Conservation (phyloP, 192 early-diverging fungal species). For the Gamsiella multidivaricata region DNA sequence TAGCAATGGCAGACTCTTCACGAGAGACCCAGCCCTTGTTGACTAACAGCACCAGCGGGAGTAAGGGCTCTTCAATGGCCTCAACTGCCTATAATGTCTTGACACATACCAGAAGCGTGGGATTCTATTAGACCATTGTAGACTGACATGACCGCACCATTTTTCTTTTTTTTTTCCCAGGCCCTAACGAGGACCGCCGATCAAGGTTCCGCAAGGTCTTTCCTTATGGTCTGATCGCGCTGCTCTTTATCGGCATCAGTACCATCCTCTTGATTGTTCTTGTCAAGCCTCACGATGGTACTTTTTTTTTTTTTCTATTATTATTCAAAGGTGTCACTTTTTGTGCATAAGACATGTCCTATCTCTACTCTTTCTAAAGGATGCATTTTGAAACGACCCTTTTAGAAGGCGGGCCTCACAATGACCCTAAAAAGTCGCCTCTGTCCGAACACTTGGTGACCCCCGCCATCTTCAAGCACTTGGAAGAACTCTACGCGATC, state of each 20-base stretch:
- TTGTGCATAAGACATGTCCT: too few relatives aligned
- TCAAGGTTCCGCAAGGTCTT: constrained; percentile 21
- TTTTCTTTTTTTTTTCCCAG: constrained; percentile 8
- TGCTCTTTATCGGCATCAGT: constrained; percentile 43
- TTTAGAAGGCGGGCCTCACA: not conserved
- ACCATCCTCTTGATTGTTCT: constrained; percentile 29
- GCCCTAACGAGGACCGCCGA: not conserved
- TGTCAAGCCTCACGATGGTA: constrained; percentile 38
- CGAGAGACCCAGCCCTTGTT: constrained; percentile 31
- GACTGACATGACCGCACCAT: too few relatives aligned
- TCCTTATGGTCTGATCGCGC: constrained; percentile 34
- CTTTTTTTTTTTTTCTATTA: not conserved
- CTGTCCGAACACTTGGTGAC: constrained; percentile 23
- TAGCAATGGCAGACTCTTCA: constrained; percentile 23
- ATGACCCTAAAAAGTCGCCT: constrained; percentile 29
- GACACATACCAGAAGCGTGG: too few relatives aligned
- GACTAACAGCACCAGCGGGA: not conserved
- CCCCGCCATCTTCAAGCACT: constrained; percentile 37
- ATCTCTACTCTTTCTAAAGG: too few relatives aligned
- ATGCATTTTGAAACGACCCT: too few relatives aligned
- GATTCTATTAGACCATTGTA: too few relatives aligned
- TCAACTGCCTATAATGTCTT: too few relatives aligned
- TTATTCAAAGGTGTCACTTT: too few relatives aligned
- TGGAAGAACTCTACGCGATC: constrained; percentile 49
- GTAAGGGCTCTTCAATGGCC: not conserved